Percentiles rank a stretch among this genome's conserved stretches.
Evolutionary conservation across 2,329 filamentous ascomycete genomes (phyloP).

Genomic region (Pestalotiopsis sp.): DNA sequence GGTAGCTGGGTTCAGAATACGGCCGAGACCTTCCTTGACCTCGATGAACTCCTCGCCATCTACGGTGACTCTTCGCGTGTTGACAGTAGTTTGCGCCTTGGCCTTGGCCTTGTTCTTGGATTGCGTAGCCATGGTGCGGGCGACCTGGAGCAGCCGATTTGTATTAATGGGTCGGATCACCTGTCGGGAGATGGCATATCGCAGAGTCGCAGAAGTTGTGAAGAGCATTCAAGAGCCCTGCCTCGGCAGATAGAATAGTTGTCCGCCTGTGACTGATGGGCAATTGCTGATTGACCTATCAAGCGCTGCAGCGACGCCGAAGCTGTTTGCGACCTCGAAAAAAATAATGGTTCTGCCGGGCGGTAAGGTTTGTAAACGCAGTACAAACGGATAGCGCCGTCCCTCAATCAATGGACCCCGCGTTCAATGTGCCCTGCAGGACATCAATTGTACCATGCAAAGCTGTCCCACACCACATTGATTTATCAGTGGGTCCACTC

Average conservation of each 20-base stretch:
- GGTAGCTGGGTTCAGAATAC: slow-evolving; percentile 54
- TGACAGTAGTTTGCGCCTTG: slow-evolving; percentile 26
- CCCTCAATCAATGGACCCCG: not conserved
- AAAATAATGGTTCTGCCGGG: slow-evolving; percentile 13
- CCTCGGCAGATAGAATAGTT: not conserved
- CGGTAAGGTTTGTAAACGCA: slow-evolving; percentile 2
- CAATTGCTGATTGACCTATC: not conserved
- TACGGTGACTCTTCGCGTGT: slow-evolving; percentile 36
- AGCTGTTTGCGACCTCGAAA: slow-evolving; percentile 2
- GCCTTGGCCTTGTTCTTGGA: slow-evolving; percentile 22
- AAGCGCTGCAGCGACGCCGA: not conserved
- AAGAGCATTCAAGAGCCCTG: slow-evolving; percentile 11
- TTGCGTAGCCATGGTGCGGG: slow-evolving; percentile 30
- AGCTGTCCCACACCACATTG: too few species aligned
- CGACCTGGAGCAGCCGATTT: slow-evolving; percentile 18
- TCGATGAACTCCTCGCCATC: slow-evolving; percentile 54
- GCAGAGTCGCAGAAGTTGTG: slow-evolving; percentile 11
- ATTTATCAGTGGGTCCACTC: not conserved
- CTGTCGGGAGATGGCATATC: slow-evolving; percentile 17
- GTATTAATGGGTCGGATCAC: slow-evolving; percentile 19
- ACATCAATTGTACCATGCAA: too few species aligned
- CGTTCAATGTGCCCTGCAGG: too few species aligned
- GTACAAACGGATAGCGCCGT: not conserved
- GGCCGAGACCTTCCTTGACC: slow-evolving; percentile 59
- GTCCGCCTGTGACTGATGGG: not conserved